Evolutionary conservation across 768 basidiomycete species (phyloP).

Genomic region (Hygrocybe coccinea): DNA sequence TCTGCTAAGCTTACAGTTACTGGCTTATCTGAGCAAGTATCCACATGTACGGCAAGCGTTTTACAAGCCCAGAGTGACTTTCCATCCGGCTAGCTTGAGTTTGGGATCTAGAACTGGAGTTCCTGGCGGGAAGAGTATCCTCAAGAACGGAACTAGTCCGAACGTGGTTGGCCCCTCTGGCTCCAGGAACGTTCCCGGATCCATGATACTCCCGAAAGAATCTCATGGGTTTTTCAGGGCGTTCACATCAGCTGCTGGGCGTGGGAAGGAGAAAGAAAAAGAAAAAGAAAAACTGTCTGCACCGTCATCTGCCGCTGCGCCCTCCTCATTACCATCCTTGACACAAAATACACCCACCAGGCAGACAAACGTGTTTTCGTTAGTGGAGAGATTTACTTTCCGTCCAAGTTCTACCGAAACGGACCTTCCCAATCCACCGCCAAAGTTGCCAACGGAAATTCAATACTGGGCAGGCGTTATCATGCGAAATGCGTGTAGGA

Average conservation of each 20-base stretch:
- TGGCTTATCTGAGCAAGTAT: conserved; percentile 96
- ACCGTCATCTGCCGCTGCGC: neutral
- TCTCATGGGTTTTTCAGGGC: conserved; percentile 42
- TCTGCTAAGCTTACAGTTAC: conserved; percentile 80
- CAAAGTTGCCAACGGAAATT: conserved; percentile 79
- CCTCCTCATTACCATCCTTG: conserved; percentile 2
- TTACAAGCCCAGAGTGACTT: conserved; percentile 80
- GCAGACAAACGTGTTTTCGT: conserved; percentile 89
- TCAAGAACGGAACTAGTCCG: neutral
- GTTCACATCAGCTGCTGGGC: conserved; percentile 36
- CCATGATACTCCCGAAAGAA: conserved; percentile 10
- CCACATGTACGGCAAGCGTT: conserved; percentile 96
- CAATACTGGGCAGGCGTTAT: conserved; percentile 99
- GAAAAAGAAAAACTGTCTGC: conserved; percentile 20
- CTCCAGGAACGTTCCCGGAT: conserved; percentile 10
- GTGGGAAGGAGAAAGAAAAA: conserved; percentile 49
- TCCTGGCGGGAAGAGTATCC: conserved; percentile 2
- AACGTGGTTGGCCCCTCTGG: neutral
- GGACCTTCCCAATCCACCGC: conserved; percentile 62
- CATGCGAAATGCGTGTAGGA: conserved; percentile 98
- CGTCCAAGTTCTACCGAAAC: conserved; percentile 80
- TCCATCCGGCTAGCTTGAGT: conserved; percentile 66
- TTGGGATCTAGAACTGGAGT: conserved; percentile 26
- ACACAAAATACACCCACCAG: conserved; percentile 22
- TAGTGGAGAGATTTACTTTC: conserved; percentile 96